Evolutionary conservation across 257 asterid species (phyloP).

Genomic region (Rauvolfia tetraphylla): DNA sequence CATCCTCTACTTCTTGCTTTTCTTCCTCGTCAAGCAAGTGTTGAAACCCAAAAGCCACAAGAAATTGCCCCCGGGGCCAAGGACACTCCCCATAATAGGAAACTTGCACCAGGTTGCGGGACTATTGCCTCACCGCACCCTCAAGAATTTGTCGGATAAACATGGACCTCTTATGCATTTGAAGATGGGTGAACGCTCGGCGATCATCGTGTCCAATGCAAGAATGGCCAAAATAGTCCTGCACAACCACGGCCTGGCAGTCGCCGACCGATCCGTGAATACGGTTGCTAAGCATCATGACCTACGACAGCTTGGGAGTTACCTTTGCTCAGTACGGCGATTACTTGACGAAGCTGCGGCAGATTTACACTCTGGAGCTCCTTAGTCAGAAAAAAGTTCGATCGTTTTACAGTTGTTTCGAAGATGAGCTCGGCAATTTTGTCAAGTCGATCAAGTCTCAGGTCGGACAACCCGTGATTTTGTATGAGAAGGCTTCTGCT

Average conservation of each 20-base stretch:
- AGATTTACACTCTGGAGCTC: slow-evolving; percentile 18
- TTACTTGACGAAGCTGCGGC: slow-evolving; percentile 20
- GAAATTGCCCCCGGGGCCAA: slow-evolving; percentile 27
- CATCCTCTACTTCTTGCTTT: not conserved
- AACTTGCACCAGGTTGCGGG: slow-evolving; percentile 25
- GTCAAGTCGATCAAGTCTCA: not conserved
- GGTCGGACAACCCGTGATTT: not conserved
- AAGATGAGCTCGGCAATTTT: slow-evolving; percentile 6
- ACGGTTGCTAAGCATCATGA: slow-evolving; percentile 1
- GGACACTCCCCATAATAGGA: slow-evolving; percentile 28
- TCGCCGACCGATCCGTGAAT: slow-evolving; percentile 18
- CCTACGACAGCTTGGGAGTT: slow-evolving; percentile 11
- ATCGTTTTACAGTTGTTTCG: slow-evolving; percentile 9
- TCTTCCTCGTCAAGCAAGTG: not conserved
- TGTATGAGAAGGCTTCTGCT: not conserved
- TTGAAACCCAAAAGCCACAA: not conserved
- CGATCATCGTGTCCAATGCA: slow-evolving; percentile 23
- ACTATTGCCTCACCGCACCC: slow-evolving; percentile 16
- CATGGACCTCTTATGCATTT: slow-evolving; percentile 27
- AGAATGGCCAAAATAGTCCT: slow-evolving; percentile 26
- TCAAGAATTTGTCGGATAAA: slow-evolving; percentile 10
- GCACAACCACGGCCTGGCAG: slow-evolving; percentile 21
- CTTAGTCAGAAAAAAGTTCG: slow-evolving; percentile 8
- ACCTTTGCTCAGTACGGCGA: slow-evolving; percentile 16
- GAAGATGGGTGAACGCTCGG: slow-evolving; percentile 23